Conservation (phyloP, 1,284 basidiomycete species). For the Sporisorium exsertum region DNA sequence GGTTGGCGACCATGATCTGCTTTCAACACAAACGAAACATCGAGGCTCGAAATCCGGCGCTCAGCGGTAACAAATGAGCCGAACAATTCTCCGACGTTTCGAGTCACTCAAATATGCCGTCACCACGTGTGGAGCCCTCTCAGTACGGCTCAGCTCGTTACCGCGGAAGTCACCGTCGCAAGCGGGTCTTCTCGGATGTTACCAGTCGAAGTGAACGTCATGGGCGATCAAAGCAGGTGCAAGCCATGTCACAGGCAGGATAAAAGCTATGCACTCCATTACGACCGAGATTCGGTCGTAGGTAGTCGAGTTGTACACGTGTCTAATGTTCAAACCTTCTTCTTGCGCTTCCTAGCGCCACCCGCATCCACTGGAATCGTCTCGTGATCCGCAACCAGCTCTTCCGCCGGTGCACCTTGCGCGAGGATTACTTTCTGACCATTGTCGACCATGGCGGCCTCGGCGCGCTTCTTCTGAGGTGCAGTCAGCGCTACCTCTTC, state of each 20-base stretch:
- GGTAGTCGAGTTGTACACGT: background rate
- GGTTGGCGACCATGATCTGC: background rate
- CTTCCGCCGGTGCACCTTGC: slow-evolving; percentile 41
- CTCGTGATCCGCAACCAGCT: slow-evolving; percentile 40
- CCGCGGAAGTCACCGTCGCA: no score
- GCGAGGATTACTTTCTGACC: slow-evolving; percentile 37
- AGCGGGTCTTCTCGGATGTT: no score
- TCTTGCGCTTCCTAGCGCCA: slow-evolving; percentile 15
- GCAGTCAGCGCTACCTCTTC: slow-evolving; percentile 8
- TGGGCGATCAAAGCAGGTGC: no score
- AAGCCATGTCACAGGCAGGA: no score
- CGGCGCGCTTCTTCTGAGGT: slow-evolving; percentile 28
- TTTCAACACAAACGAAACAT: background rate
- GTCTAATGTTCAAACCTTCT: slow-evolving; percentile 3
- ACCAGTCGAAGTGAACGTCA: no score
- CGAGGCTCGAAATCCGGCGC: background rate
- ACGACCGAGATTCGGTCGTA: no score
- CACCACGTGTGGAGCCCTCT: background rate
- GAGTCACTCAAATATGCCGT: background rate
- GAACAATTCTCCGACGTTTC: background rate
- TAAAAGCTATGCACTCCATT: background rate
- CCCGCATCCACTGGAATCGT: slow-evolving; percentile 23
- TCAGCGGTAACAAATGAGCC: background rate
- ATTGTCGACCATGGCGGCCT: slow-evolving; percentile 37
- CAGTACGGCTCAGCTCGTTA: background rate